phyloP scores from a whole-genome alignment of 805 yeast species.

The Ogataea angusta region DNA sequence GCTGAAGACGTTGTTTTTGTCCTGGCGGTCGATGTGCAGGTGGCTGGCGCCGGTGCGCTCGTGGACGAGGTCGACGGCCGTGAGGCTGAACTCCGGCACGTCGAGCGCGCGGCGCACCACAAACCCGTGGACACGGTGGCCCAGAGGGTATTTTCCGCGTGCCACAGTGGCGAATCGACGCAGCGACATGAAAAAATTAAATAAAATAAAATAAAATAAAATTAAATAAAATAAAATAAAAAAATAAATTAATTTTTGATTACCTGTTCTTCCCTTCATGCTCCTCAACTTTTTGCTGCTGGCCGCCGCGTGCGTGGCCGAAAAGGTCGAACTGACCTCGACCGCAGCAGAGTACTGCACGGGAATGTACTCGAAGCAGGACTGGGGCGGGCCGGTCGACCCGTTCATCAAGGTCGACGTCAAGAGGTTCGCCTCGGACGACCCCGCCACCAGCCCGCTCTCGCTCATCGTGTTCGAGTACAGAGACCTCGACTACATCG shows the following conservation, averaged over 20 bases:
- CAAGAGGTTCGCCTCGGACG: conserved; percentile 27
- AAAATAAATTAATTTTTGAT: neutral
- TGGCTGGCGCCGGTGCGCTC: conserved; percentile 70
- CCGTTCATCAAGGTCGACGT: conserved; percentile 57
- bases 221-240: neutral
- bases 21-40: conserved; percentile 80
- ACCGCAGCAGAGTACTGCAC: conserved; percentile 68
- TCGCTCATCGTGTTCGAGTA: conserved; percentile 81
- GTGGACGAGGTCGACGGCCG: conserved; percentile 75
- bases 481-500: conserved; percentile 68
- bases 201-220: neutral
- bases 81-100: conserved; percentile 77
- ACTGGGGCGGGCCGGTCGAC: conserved; percentile 78
- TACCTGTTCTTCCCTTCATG: neutral
- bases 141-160: conserved; percentile 55
- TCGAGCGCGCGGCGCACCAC: conserved; percentile 58
- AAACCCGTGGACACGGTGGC: conserved; percentile 63
- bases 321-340: conserved; percentile 47
- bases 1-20: conserved; percentile 82
- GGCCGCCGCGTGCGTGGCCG: conserved; percentile 30
- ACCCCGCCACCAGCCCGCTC: conserved; percentile 41
- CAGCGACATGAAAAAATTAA: conserved; percentile 13
- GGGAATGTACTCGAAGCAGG: conserved; percentile 84
- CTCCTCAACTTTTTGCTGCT: conserved; percentile 3
- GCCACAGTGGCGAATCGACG: conserved; percentile 14